Base-by-base conservation (phyloP, 1,284 basidiomycete species). In the Pseudozyma tsukubaensis region DNA sequence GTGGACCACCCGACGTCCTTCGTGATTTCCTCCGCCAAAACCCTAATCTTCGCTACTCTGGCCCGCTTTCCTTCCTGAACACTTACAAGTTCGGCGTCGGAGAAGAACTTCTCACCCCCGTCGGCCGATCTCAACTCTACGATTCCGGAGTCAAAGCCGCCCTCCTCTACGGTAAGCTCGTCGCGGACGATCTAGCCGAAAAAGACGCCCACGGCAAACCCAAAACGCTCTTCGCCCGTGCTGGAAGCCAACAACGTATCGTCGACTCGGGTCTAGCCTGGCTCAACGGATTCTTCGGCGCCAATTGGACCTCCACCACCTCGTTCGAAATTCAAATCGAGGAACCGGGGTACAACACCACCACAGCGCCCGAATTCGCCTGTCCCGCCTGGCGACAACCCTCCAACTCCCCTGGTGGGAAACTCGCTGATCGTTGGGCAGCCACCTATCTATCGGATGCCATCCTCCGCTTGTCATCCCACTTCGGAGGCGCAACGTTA, bases 261-360 rank as follows among this genome's bases (percentile, higher is more conserved):
- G 79, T 83, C 35, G 82, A 83, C 34, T 79, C 76, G 7, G 75
- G 78, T 2, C 64, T 81, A 0, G 73, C 78, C 16, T 83, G 78
- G 75, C 48, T 59, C 47, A 62, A 71, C 12, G 82, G 78, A 19
- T 78, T 79, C 63, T 77, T 72, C 42, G 73, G 73, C 51, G 19
- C 47, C n/a, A 52, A 69, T 39, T 76, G 74, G 77, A 47, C 50
- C 24, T 24, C 56, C 12, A 53, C 59, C 32, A 78, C 78, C 5
- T 64, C 69, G 39, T 67, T 83, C 29, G 81, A 83, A 62, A 76
- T 83, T 21, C 82, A 82, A 50, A 83, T 83, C 53, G 82, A 83
- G 49, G 67, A 52, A 29, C 69, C 70, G 0, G 67, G 66, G 1
- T 82, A 74, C 67, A 83, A 83, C 63, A 83, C 80, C 50, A 83